Evolutionary conservation across 176 grass and related monocot genomes (phyloP).

Genomic region (Musa beccarii): DNA sequence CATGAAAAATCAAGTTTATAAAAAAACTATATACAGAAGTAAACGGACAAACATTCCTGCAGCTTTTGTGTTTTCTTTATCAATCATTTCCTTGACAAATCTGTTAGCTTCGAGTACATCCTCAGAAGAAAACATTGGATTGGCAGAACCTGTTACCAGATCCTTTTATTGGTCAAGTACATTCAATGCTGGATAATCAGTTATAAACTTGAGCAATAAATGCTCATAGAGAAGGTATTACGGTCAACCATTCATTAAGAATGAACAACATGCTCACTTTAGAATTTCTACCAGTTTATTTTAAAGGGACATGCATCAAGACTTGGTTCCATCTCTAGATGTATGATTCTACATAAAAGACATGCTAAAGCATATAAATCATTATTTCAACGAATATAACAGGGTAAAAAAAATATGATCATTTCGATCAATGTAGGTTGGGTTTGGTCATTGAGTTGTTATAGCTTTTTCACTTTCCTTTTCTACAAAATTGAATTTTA

Average conservation of each 20-base stretch:
- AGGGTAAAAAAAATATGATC: too few relatives aligned
- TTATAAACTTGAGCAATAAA: background rate
- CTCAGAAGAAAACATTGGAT: conserved; percentile 68
- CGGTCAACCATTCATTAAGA: background rate
- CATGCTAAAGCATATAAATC: background rate
- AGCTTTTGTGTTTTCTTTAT: conserved; percentile 25
- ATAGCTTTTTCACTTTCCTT: too few relatives aligned
- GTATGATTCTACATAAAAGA: background rate
- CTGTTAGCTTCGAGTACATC: conserved; percentile 53
- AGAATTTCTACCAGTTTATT: background rate
- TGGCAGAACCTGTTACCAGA: conserved; percentile 64
- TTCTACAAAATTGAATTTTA: too few relatives aligned
- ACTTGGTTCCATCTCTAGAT: background rate
- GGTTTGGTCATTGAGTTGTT: too few relatives aligned
- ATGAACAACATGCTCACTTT: background rate
- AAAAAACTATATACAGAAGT: conserved; percentile 4
- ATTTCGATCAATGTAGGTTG: too few relatives aligned
- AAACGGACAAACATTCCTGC: conserved; percentile 31
- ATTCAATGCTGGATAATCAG: background rate
- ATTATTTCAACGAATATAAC: background rate
- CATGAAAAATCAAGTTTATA: too few relatives aligned
- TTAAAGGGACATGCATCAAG: background rate
- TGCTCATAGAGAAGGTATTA: background rate
- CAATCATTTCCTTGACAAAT: conserved; percentile 55
- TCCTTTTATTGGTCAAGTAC: background rate